Base-by-base conservation (phyloP, 2,329 filamentous ascomycete species). In the Colletotrichum shisoi region DNA sequence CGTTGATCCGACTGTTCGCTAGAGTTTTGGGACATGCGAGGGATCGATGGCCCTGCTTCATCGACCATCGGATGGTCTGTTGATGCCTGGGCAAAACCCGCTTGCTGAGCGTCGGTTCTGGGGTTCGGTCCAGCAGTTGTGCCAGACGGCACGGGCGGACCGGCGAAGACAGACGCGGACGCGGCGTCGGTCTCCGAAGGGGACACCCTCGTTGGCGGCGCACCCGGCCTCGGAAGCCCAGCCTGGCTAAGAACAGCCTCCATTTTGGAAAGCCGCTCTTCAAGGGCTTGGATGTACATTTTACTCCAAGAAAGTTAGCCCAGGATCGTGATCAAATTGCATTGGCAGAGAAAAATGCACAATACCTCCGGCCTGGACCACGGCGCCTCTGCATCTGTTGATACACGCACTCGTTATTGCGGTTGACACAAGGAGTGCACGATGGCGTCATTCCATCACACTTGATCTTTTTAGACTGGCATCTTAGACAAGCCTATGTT, bases 231-330 rank as follows among this genome's bases (percentile, higher is more conserved):
- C 19, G 63, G 63, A 13, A 68, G 44, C 2, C 65, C 62, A 15
- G 65, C 54, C 24, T 62, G 67, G 42, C 44, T 49, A 1, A 70
- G 57, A 3, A 57, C 57, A 4, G 68, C 61, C 27, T 70, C 68
- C 68, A 70, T 70, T n/a, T 65, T 68, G 11, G 65, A 65, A 7
- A 70, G 53, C 9, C 68, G 52, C 21, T 70, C 65, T 13, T 70
- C 68, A 24, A 70, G 62, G 6, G 57, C 56, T 24, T 65, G 51
- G 5, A 70, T 60, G 46, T 68, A 68, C 57, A 65, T 63, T 59
- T 70, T 70, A 37, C 68, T 70, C 6, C 9, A 24, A 21, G 7
- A 2, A 6, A 31, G 21, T 49, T 15, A 49, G 24, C 13, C 6
- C 5, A 9, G 8, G 7, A 2, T n/a, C 1, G 3, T 3, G 21